Evolutionary conservation across 1,284 basidiomycete species (phyloP).

Genomic region (Uromyces viciae-fabae): DNA sequence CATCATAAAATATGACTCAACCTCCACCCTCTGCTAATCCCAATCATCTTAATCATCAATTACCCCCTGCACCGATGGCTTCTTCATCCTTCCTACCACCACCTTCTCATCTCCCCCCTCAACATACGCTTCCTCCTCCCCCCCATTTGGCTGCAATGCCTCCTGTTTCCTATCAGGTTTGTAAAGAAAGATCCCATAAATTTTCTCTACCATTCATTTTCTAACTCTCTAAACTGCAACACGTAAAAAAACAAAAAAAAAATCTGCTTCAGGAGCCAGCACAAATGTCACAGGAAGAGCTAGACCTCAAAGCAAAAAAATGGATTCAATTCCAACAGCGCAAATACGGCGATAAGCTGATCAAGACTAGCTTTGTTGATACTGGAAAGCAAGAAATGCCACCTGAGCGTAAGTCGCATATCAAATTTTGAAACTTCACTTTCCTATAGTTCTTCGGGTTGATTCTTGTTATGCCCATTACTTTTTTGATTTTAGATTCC

Average conservation of each 20-base stretch:
- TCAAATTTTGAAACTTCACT: slow-evolving; percentile 61
- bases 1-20: slow-evolving; percentile 6
- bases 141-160: slow-evolving; percentile 38
- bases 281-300: slow-evolving; percentile 68
- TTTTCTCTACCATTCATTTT: not conserved
- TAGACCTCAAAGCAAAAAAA: slow-evolving; percentile 82
- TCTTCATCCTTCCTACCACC: slow-evolving; percentile 26
- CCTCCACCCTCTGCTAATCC: slow-evolving; percentile 11
- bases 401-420: slow-evolving; percentile 75
- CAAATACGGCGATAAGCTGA: slow-evolving; percentile 78
- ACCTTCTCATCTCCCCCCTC: slow-evolving; percentile 22
- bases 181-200: not conserved
- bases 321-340: slow-evolving; percentile 90
- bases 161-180: slow-evolving; percentile 34
- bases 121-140: slow-evolving; percentile 32
- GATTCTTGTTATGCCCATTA: not conserved
- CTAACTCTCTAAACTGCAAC: too few species aligned
- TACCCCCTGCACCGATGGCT: slow-evolving; percentile 1
- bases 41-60: slow-evolving; percentile 27
- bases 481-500: slow-evolving; percentile 41
- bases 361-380: slow-evolving; percentile 78
- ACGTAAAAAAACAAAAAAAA: too few species aligned
- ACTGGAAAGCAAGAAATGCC: slow-evolving; percentile 75
- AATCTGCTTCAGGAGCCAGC: slow-evolving; percentile 48
- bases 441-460: slow-evolving; percentile 35